These are phyloP conservation scores for Dictyostelium firmibasis DNA, from an alignment of 78 protist species.

Conservation along the genomic window DNA sequence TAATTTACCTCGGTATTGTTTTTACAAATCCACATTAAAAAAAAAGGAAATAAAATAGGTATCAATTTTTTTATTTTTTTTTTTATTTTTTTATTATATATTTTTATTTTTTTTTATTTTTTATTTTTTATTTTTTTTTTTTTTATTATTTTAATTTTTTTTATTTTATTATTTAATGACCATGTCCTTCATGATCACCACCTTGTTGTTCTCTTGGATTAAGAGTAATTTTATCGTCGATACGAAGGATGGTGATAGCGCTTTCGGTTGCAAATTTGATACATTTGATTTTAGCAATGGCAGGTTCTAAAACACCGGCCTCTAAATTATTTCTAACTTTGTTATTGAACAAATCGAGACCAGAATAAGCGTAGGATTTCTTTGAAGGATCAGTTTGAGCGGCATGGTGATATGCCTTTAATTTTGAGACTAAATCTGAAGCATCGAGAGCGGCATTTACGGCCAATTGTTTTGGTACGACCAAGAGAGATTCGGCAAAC, in stretches of 20 bases:
- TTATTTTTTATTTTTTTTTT: neutral
- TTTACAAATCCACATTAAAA: too few relatives aligned
- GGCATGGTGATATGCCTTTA: slow-evolving; percentile 95
- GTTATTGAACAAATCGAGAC: slow-evolving; percentile 92
- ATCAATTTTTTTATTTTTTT: too few relatives aligned
- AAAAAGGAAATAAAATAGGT: too few relatives aligned
- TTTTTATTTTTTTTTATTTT: neutral
- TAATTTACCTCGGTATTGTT: too few relatives aligned
- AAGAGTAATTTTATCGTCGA: slow-evolving; percentile 96
- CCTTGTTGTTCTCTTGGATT: slow-evolving; percentile 61
- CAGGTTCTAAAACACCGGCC: slow-evolving; percentile 99
- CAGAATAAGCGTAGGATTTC: slow-evolving; percentile 59
- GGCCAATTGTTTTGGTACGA: slow-evolving; percentile 98
- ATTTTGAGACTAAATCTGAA: slow-evolving; percentile 97
- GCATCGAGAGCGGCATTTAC: slow-evolving; percentile 99
- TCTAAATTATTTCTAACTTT: slow-evolving; percentile 90
- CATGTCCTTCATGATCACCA: slow-evolving; percentile 39
- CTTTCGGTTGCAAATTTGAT: slow-evolving; percentile 99
- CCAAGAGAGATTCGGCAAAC: slow-evolving; percentile 98
- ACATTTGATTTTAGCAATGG: slow-evolving; percentile 95
- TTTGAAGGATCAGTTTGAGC: slow-evolving; percentile 91
- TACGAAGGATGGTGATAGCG: slow-evolving; percentile 97
- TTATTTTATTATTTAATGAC: slow-evolving; percentile 5
- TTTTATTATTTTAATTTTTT: neutral
- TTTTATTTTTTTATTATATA: neutral